Evolutionary conservation across 352 stramenopile species (phyloP).

Genomic region (Globisporangium mamillatum): DNA sequence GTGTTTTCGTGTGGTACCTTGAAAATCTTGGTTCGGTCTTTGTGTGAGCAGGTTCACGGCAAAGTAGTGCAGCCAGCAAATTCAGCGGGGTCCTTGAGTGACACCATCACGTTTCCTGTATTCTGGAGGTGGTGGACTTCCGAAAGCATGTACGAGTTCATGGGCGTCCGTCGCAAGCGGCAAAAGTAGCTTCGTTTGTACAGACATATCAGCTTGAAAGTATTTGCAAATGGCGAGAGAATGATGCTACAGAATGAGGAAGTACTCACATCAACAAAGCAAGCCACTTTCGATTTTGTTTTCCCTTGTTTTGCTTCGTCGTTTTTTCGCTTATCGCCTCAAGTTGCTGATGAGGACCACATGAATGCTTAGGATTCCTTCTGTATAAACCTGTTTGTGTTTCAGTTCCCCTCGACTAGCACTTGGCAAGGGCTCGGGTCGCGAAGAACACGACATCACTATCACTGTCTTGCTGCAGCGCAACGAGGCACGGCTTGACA

Average conservation of each 20-base stretch:
- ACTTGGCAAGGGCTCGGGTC: slow-evolving; percentile 61
- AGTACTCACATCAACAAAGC: slow-evolving; percentile 1
- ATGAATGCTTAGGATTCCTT: slow-evolving; percentile 13
- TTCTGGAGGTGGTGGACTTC: slow-evolving; percentile 65
- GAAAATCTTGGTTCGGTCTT: neutral
- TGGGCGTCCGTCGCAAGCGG: slow-evolving; percentile 6
- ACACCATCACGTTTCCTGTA: slow-evolving; percentile 28
- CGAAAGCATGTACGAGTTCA: slow-evolving; percentile 32
- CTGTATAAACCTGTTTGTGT: slow-evolving; percentile 13
- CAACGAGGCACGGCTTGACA: slow-evolving; percentile 83
- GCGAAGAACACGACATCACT: slow-evolving; percentile 95
- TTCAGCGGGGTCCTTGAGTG: neutral
- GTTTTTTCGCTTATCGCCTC: slow-evolving; percentile 8
- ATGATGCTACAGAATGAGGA: neutral
- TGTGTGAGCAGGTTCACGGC: slow-evolving; percentile 7
- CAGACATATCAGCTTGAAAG: neutral
- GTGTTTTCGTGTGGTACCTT: neutral
- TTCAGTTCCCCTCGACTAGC: slow-evolving; percentile 28
- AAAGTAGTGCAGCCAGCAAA: neutral
- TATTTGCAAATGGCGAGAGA: neutral
- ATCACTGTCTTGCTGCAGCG: slow-evolving; percentile 89
- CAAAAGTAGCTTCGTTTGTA: neutral
- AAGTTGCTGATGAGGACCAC: neutral
- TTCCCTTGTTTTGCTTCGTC: slow-evolving; percentile 4
- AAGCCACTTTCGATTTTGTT: neutral